Conservation (phyloP, 164 flowering plant genomes). For the Kalanchoe fedtschenkoi region DNA sequence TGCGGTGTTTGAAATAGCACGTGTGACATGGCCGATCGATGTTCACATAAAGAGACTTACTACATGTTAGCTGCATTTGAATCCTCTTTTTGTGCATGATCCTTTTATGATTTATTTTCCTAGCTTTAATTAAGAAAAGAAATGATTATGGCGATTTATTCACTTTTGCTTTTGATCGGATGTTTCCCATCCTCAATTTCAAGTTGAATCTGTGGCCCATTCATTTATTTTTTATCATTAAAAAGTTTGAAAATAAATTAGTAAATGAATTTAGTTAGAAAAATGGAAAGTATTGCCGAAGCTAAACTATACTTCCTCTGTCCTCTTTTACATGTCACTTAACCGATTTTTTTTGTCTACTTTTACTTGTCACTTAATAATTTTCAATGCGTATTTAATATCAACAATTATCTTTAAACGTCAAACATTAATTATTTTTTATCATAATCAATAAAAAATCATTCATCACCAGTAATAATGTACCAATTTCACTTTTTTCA, state of each 20-base stretch:
- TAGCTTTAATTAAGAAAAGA: background rate
- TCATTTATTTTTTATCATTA: background rate
- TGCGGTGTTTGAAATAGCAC: background rate
- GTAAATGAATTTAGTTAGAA: too few relatives aligned
- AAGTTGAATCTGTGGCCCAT: background rate
- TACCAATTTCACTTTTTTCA: too few relatives aligned
- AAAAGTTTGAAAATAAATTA: background rate
- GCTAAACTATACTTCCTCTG: too few relatives aligned
- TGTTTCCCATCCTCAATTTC: background rate
- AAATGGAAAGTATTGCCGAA: too few relatives aligned
- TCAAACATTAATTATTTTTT: too few relatives aligned
- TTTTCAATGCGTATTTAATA: too few relatives aligned
- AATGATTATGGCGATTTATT: background rate
- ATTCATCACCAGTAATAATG: too few relatives aligned
- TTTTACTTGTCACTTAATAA: too few relatives aligned
- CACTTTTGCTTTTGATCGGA: conserved; percentile 1
- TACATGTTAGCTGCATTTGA: conserved; percentile 1
- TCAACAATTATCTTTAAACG: too few relatives aligned
- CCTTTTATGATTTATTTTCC: background rate
- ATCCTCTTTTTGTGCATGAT: conserved; percentile 2
- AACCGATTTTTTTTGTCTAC: too few relatives aligned
- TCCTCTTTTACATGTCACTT: too few relatives aligned
- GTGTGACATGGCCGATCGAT: conserved; percentile 4
- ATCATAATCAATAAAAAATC: too few relatives aligned
- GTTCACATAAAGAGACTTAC: background rate